Conservation (phyloP, 2,329 filamentous ascomycete species). For the Mycosphaerella arachidis region DNA sequence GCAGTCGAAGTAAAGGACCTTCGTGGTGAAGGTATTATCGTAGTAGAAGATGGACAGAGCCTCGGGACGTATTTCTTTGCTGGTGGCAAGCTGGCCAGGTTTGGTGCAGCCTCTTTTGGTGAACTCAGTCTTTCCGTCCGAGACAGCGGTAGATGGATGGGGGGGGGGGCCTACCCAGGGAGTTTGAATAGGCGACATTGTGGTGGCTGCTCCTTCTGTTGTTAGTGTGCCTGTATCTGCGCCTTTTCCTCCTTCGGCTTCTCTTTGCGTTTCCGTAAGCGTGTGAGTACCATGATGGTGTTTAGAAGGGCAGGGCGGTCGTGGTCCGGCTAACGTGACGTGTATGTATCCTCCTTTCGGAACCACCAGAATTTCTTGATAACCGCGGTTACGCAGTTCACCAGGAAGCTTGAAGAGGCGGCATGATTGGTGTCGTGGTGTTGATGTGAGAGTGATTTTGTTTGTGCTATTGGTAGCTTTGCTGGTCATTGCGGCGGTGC, state of each 20-base stretch:
- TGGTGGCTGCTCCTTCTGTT: background rate
- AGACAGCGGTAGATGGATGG: no score
- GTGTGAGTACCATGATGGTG: no score
- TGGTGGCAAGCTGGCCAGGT: slow-evolving; percentile 1
- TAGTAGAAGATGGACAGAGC: slow-evolving; percentile 13
- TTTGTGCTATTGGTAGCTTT: background rate
- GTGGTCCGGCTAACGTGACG: background rate
- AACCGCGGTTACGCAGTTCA: background rate
- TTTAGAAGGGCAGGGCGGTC: background rate
- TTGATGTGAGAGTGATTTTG: background rate
- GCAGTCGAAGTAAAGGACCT: no score
- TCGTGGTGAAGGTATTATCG: slow-evolving; percentile 15
- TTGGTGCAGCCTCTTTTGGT: background rate
- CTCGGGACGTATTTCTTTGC: slow-evolving; percentile 8
- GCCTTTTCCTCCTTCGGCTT: background rate
- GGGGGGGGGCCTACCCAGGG: no score
- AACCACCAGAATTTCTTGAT: background rate
- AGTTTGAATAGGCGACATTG: background rate
- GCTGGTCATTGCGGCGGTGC: no score
- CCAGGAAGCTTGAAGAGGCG: background rate
- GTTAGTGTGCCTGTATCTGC: background rate
- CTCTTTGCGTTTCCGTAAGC: no score
- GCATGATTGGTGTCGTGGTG: background rate
- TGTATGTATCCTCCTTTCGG: no score
- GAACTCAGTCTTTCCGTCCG: background rate